phyloP scores from a whole-genome alignment of 2,329 filamentous ascomycete species.

The Nakataea oryzae region DNA sequence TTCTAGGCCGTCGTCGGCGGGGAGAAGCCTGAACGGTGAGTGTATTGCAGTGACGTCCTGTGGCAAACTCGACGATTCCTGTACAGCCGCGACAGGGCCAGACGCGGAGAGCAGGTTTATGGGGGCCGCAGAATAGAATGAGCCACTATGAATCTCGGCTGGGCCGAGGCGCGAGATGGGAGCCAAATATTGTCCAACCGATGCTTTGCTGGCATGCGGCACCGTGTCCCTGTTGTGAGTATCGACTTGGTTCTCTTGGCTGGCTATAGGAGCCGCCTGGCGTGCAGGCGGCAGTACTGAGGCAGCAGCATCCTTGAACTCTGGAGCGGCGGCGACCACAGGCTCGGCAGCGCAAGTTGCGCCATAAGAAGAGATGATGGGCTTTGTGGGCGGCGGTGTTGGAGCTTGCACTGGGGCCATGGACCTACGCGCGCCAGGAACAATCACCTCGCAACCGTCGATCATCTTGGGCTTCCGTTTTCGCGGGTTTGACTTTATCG shows the following conservation, averaged over 20 bases:
- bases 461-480: conserved; percentile 36
- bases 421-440: background rate
- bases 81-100: too few species aligned
- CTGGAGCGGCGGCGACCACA: background rate
- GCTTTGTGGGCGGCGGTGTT: too few species aligned
- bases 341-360: too few species aligned
- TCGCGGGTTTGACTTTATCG: conserved; percentile 38
- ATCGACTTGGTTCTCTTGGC: background rate
- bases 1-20: background rate
- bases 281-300: background rate
- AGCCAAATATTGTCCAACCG: background rate
- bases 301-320: too few species aligned
- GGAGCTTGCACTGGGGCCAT: background rate
- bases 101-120: background rate
- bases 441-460: conserved; percentile 21
- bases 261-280: background rate
- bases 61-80: background rate
- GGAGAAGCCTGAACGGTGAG: background rate
- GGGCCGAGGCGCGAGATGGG: background rate
- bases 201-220: background rate
- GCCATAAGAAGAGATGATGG: background rate
- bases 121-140: too few species aligned
- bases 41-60: background rate
- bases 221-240: too few species aligned
- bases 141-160: background rate